Base-by-base conservation (phyloP, 2,329 filamentous ascomycete genomes). In the Epichloe aotearoae region DNA sequence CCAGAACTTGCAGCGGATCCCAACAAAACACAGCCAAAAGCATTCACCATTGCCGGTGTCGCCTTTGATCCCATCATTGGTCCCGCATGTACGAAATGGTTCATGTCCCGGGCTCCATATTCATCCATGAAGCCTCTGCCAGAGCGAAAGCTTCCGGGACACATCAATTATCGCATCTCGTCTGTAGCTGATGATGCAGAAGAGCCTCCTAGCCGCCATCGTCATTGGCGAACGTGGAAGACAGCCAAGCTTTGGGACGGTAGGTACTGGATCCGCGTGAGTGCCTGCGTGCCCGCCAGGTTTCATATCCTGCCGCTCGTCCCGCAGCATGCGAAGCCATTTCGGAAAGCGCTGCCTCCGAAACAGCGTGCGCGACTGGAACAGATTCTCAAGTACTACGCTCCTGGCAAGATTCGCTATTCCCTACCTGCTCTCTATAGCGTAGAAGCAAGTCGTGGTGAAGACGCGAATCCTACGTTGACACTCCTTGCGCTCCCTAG, bases 211-310 rank as follows among this genome's bases (percentile, higher is more conserved):
- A 43, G 34, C 15, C 55, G 54, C 6, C 52, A 52, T 30, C 44
- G 34, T 14, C 48, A 52, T 33, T 58, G 69, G 65, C 53, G 57
- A 8, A 58, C 56, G 26, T 69, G 65, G 64, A 64, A 61, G 44
- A 59, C 55, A 19, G 56, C 59, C 12, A 61, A 61, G 45, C 61
- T 75, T 50, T 84, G 73, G 66, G 81, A 84, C 61, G 76, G 78
- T 0, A 76, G 81, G 2, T 84, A 74, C 63, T 84, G 81, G 81
- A 63, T 83, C 15, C 69, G 72, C 15, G 50, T 80, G 10, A 63
- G 64, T 19, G 64, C 70, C 45, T 69, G 71, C 5, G 63, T 72
- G 6, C 69, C 69, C 3, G 66, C 66, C 47, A 61, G 61, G 14
- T 64, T 76, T 15, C 60, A 66, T 17, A 54, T 80, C 2, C 68